These are phyloP conservation scores for Neurospora sp. DNA, from an alignment of 495 filamentous ascomycete species.

Conservation along the genomic window DNA sequence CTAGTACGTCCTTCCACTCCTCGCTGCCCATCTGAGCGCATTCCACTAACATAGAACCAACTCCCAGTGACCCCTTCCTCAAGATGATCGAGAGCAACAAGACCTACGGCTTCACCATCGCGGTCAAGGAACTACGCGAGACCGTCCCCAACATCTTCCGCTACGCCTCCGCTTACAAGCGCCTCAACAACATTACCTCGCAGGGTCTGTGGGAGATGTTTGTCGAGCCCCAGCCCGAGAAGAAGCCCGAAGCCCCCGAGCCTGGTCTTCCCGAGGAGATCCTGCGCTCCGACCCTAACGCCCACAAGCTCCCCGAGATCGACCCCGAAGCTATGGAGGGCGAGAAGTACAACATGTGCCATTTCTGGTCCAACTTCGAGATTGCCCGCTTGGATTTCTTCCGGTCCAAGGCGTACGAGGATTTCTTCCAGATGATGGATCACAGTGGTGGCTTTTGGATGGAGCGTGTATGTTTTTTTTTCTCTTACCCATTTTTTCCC, in stretches of 20 bases:
- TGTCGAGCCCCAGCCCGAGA: slow-evolving; percentile 58
- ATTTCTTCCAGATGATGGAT: slow-evolving; percentile 99
- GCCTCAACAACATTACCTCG: slow-evolving; percentile 79
- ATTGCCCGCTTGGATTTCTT: slow-evolving; percentile 94
- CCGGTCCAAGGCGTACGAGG: slow-evolving; percentile 90
- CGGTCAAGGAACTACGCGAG: slow-evolving; percentile 95
- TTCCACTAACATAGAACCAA: slow-evolving; percentile 6
- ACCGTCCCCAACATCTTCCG: slow-evolving; percentile 99
- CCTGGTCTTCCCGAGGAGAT: slow-evolving; percentile 77
- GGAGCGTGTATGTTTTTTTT: slow-evolving; percentile 63
- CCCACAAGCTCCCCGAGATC: slow-evolving; percentile 63
- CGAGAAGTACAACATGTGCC: slow-evolving; percentile 99
- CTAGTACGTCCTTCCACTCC: slow-evolving; percentile 56
- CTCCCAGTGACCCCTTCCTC: slow-evolving; percentile 78
- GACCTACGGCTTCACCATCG: slow-evolving; percentile 98
- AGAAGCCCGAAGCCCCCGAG: slow-evolving; percentile 45
- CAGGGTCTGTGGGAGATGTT: slow-evolving; percentile 99
- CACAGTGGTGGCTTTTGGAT: slow-evolving; percentile 97
- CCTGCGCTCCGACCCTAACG: slow-evolving; percentile 62
- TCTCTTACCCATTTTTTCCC: background rate
- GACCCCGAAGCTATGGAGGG: slow-evolving; percentile 94
- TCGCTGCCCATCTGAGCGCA: background rate
- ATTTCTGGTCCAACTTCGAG: slow-evolving; percentile 99
- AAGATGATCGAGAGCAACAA: slow-evolving; percentile 90
- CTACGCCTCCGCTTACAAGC: slow-evolving; percentile 98